Evolutionary conservation across 2,329 filamentous ascomycete species (phyloP), one percentile per base, ranked within the genome.

Genomic region (Davidsoniella eucalypti): DNA sequence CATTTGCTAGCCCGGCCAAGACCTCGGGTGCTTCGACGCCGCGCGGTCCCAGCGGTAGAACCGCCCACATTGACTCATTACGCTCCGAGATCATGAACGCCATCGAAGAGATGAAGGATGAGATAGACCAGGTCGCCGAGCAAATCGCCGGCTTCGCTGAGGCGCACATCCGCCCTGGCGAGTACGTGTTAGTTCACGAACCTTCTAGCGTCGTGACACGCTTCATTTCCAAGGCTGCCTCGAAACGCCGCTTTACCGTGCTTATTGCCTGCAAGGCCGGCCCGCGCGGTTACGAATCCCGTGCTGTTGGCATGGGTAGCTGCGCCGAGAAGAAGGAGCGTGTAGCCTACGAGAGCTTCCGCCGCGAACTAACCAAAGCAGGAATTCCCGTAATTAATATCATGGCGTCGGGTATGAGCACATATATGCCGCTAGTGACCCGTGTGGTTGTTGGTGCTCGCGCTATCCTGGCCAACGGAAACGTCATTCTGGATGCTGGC

Each of bases 101-200:
- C 40, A 95, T 98, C 59, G 81, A 87, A 59, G 92, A 98, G 63
- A 87, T 98, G 54, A 84, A 94, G 64, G 92, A 98, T 61, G 92
- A 98, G 66, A 80, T 98, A 51, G 82, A 84, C 56, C 84, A 90
- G 61, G 87, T 87, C 6, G 92, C 95, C 61, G 87, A 94, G 60
- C 87, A 94, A 64, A 93, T 98, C 58, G 85, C 90, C 2, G 78
- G 80, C 18, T 84, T 87, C 56, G 85, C 88, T 2, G 82, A 94
- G 55, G 85, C 93, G 44, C 85, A 95, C 64, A 94, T 98, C 56
- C 86, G 94, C 61, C 84, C 86, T 1, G 87, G 90, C 61, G 90
- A 98, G 64, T 83, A 88, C 58, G 85, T 98, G 55, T 76, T 98
- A 54, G 88, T 88, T 7, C 82, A 94, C 62, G 84, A 85, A 42